Percentiles rank a stretch among this genome's conserved stretches.
phyloP scores from a whole-genome alignment of 768 basidiomycete genomes.

The Lactarius sanguifluus region DNA sequence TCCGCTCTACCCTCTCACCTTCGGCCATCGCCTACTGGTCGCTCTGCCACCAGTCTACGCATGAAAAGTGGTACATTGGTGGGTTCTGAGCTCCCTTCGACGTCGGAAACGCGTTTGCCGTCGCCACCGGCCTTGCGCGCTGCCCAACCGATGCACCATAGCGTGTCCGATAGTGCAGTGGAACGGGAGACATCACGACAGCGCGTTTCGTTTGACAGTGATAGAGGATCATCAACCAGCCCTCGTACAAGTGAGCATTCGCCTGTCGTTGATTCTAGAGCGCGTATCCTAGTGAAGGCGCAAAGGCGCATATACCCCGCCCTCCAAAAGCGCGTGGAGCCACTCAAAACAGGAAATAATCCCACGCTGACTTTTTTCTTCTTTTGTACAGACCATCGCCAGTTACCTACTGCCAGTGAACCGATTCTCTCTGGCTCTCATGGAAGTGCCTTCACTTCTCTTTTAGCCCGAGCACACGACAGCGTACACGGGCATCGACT shows the following conservation, averaged over 20 bases:
- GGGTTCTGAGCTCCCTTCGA: slow-evolving; percentile 31
- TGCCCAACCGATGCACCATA: slow-evolving; percentile 28
- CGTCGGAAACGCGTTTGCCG: slow-evolving; percentile 33
- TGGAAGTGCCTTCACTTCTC: slow-evolving; percentile 10
- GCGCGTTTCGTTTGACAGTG: slow-evolving; percentile 58
- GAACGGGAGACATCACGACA: slow-evolving; percentile 46
- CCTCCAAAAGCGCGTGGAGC: background rate
- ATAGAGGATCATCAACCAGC: slow-evolving; percentile 43
- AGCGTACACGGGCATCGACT: slow-evolving; percentile 7
- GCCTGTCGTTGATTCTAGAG: slow-evolving; percentile 29
- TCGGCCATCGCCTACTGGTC: slow-evolving; percentile 38
- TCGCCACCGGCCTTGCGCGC: slow-evolving; percentile 40
- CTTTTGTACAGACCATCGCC: slow-evolving; percentile 9
- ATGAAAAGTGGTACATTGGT: slow-evolving; percentile 40
- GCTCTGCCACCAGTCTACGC: slow-evolving; percentile 37
- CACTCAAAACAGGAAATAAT: background rate
- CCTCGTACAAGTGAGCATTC: slow-evolving; percentile 42
- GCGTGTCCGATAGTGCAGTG: slow-evolving; percentile 40
- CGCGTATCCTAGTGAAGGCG: slow-evolving; percentile 3
- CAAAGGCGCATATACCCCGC: slow-evolving; percentile 13
- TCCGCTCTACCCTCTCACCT: slow-evolving; percentile 37
- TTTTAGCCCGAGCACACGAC: slow-evolving; percentile 19
- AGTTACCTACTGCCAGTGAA: slow-evolving; percentile 23
- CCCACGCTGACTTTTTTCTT: background rate
- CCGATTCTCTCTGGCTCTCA: slow-evolving; percentile 18